Evolutionary conservation across 805 yeast species (phyloP).

Genomic region (Candida railenensis): DNA sequence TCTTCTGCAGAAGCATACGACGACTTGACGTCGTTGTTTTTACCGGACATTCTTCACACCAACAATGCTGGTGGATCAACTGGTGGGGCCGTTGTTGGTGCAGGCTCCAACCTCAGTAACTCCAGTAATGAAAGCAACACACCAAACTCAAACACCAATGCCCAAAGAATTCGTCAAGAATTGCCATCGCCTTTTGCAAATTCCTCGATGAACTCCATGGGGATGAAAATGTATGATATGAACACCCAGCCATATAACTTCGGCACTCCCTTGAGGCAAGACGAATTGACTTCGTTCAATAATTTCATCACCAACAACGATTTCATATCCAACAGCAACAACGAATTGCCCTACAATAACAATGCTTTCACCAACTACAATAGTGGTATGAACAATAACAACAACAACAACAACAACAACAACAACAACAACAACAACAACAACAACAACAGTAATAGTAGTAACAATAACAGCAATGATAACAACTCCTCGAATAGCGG

Average conservation of each 20-base stretch:
- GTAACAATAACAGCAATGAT: slow-evolving; percentile 4
- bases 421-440: slow-evolving; percentile 4
- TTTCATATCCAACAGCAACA: slow-evolving; percentile 3
- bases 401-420: neutral
- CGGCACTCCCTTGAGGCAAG: neutral
- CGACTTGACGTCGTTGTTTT: slow-evolving; percentile 40
- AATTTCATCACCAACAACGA: slow-evolving; percentile 6
- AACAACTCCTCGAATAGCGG: slow-evolving; percentile 3
- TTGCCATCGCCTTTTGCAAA: neutral
- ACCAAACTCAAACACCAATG: neutral
- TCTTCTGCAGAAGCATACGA: slow-evolving; percentile 25
- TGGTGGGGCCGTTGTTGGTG: neutral
- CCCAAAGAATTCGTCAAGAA: neutral
- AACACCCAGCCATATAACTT: neutral
- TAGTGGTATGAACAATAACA: neutral
- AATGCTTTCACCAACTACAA: neutral
- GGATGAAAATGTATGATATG: neutral
- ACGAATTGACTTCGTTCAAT: slow-evolving; percentile 5
- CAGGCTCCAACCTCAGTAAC: neutral
- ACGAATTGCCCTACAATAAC: neutral
- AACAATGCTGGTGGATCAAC: neutral
- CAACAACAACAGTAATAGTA: slow-evolving; percentile 1
- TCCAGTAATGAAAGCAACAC: neutral
- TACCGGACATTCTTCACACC: slow-evolving; percentile 36
- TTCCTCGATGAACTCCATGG: neutral